A percentile compares a stretch with the other conserved stretches of the same genome.
Evolutionary conservation across 305 asterid species (phyloP).

Genomic region (Fraxinus albicans): DNA sequence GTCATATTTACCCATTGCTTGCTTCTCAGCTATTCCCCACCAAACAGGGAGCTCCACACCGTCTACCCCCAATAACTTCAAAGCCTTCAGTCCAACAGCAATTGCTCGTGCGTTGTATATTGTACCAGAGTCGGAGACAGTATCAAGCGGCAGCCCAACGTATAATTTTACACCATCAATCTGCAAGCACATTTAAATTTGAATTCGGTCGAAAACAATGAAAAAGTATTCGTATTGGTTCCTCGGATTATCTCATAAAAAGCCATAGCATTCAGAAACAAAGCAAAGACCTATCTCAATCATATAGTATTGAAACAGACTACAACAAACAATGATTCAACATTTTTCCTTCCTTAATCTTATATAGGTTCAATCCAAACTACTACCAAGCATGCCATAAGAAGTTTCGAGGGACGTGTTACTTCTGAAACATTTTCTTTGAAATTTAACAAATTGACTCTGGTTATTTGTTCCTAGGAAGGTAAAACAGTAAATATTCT

Average conservation of each 20-base stretch:
- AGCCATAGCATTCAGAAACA: not conserved
- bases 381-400: not conserved
- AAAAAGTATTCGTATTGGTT: not conserved
- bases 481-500: not conserved
- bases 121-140: conserved; percentile 52
- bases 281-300: not conserved
- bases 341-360: not conserved
- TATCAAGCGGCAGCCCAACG: conserved; percentile 82
- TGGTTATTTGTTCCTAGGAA: not conserved
- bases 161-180: conserved; percentile 45
- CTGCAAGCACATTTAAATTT: conserved; percentile 38
- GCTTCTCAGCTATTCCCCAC: conserved; percentile 89
- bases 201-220: not conserved
- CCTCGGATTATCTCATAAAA: not conserved
- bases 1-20: conserved; percentile 59
- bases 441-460: not conserved
- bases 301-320: not conserved
- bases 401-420: not conserved
- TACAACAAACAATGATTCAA: not conserved
- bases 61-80: conserved; percentile 76
- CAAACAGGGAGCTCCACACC: conserved; percentile 89
- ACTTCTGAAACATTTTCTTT: not conserved
- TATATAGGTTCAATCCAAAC: not conserved
- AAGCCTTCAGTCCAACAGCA: conserved; percentile 74
- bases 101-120: conserved; percentile 70